These are phyloP conservation scores for Linum usitatissimum DNA, from an alignment of 345 rosid genomes.

Conservation along the genomic window DNA sequence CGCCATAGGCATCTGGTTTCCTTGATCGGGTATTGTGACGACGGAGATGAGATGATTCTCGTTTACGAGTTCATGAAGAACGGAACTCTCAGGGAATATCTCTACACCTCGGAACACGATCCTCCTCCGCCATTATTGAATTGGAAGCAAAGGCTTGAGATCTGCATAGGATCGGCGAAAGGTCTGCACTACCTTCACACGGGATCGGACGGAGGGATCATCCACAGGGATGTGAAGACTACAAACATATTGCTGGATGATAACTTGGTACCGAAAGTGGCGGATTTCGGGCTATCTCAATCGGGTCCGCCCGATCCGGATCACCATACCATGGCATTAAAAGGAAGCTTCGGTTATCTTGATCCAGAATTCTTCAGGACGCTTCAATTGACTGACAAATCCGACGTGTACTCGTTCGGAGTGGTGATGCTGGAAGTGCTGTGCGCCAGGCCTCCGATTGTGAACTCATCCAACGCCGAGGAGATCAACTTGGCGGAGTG, in stretches of 20 bases:
- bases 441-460: slow-evolving; percentile 5
- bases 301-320: not conserved
- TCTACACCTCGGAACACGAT: not conserved
- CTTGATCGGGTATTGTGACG: slow-evolving; percentile 5
- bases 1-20: slow-evolving; percentile 1
- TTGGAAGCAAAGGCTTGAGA: slow-evolving; percentile 7
- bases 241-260: slow-evolving; percentile 3
- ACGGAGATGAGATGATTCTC: not conserved
- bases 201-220: slow-evolving; percentile 3
- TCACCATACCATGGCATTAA: not conserved
- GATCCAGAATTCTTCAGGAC: slow-evolving; percentile 12
- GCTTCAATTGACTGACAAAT: slow-evolving; percentile 6
- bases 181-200: slow-evolving; percentile 8
- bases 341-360: slow-evolving; percentile 12
- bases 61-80: slow-evolving; percentile 8
- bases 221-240: slow-evolving; percentile 3
- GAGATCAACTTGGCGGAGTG: slow-evolving; percentile 11
- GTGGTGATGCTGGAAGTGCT: slow-evolving; percentile 8
- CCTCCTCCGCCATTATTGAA: not conserved
- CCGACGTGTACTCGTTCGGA: slow-evolving; percentile 10
- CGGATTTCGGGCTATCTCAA: slow-evolving; percentile 2
- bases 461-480: not conserved
- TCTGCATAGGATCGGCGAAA: not conserved
- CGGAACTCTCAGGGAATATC: slow-evolving; percentile 7
- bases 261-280: not conserved